phyloP scores from a whole-genome alignment of 1,284 basidiomycete species.

The Coniferiporia sulphurascens region DNA sequence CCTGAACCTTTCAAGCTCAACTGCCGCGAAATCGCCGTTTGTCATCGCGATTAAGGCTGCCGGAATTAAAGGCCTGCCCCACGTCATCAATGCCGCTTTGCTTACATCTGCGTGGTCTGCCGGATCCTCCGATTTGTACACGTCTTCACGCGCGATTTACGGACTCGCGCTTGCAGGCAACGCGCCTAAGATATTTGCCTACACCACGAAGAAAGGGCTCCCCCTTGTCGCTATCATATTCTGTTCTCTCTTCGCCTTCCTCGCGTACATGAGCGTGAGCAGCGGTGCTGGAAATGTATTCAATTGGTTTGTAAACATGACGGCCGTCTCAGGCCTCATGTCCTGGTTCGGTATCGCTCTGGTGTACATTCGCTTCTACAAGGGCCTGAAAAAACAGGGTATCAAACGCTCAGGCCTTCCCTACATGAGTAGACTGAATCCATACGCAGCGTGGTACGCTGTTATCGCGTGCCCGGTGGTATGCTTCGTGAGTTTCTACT shows the following conservation, averaged over 20 bases:
- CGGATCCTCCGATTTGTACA: constrained; percentile 79
- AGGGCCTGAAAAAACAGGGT: constrained; percentile 41
- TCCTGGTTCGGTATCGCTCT: constrained; percentile 68
- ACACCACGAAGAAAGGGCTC: constrained; percentile 64
- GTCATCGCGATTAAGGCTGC: constrained; percentile 75
- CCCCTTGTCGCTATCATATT: constrained; percentile 70
- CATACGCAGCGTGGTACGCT: constrained; percentile 44
- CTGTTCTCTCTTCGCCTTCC: constrained; percentile 60
- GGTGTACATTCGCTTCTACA: constrained; percentile 43
- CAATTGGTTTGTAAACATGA: constrained; percentile 76
- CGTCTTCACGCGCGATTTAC: constrained; percentile 79
- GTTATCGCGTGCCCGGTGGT: constrained; percentile 51
- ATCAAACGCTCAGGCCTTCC: constrained; percentile 35
- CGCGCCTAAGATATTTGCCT: constrained; percentile 72
- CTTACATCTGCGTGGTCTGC: constrained; percentile 86
- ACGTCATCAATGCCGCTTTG: constrained; percentile 83
- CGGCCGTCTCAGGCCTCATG: constrained; percentile 55
- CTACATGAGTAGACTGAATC: constrained; percentile 31
- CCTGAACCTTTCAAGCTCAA: constrained; percentile 50
- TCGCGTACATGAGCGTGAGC: constrained; percentile 70
- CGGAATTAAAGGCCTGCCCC: constrained; percentile 71
- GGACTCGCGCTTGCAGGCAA: constrained; percentile 72
- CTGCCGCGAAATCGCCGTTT: constrained; percentile 74
- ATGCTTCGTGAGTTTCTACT: constrained; percentile 53
- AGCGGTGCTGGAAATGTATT: constrained; percentile 65